Conservation (phyloP, 495 filamentous ascomycete genomes). For the Penicillium cinerascens region DNA sequence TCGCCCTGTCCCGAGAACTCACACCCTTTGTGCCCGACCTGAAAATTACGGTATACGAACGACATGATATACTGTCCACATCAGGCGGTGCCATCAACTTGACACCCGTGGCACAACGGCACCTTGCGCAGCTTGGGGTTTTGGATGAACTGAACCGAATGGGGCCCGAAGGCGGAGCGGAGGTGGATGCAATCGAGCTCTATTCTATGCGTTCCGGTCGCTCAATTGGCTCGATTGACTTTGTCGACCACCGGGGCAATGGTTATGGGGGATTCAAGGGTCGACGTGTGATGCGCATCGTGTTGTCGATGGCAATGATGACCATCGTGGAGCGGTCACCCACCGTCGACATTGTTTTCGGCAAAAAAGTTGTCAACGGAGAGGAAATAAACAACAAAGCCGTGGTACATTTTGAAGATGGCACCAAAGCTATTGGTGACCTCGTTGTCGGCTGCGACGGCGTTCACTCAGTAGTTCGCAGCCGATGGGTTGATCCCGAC, state of each 20-base stretch:
- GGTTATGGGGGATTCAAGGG: constrained; percentile 45
- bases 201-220: constrained; percentile 50
- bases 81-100: constrained; percentile 62
- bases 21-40: constrained; percentile 41
- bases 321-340: constrained; percentile 36
- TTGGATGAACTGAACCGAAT: constrained; percentile 40
- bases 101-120: constrained; percentile 57
- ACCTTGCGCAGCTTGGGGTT: constrained; percentile 55
- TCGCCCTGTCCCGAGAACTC: constrained; percentile 49
- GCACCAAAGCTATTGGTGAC: constrained; percentile 44
- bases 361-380: constrained; percentile 37
- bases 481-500: constrained; percentile 48
- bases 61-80: constrained; percentile 51
- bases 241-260: constrained; percentile 34
- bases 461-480: constrained; percentile 56
- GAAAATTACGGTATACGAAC: constrained; percentile 54
- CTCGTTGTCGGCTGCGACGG: constrained; percentile 61
- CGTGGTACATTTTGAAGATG: constrained; percentile 49
- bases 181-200: constrained; percentile 51
- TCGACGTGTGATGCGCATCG: constrained; percentile 45
- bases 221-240: constrained; percentile 43
- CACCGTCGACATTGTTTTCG: constrained; percentile 38
- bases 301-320: constrained; percentile 46
- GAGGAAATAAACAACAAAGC: constrained; percentile 41
- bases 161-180: constrained; percentile 42